Evolutionary conservation across 306 rosid species (phyloP), one percentile per base, ranked within the genome.

Genomic region (Abrus pulchellus): DNA sequence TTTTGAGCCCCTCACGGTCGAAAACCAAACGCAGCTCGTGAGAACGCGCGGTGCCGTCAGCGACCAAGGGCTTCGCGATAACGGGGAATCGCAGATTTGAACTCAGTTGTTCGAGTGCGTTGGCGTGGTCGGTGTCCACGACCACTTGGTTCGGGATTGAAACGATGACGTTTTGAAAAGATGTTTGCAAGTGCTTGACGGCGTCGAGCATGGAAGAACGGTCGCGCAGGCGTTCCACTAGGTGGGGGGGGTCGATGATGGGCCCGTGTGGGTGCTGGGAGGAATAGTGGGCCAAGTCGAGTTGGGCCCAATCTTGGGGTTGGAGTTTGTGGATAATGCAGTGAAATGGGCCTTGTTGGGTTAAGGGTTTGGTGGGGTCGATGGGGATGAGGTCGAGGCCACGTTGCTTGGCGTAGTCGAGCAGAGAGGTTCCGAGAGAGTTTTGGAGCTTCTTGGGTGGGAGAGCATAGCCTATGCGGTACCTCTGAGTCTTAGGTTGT

Each of bases 11-110:
- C 2, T 41, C 60, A 0, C 1, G 30, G 48, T 69, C 70, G 14
- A 90, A 77, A 7, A 84, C 86, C 84, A 90, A 38, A 7, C 5
- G 70, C 75, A 90, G 65, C 38, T 90, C 72, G 66, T 90, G 93
- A 27, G 93, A 90, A 12, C 7, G 52, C 8, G 28, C 29, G 3
- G 40, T 61, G 7, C 79, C 82, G 63, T 75, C 7, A n/a, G 57
- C 84, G 1, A 33, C 41, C 43, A 80, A 44, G 2, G 85, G 85
- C 54, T 80, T 84, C 14, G 69, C 82, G 8, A 80, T 79, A 5
- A 61, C 11, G 1, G 78, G 84, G 28, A 82, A 82, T 6, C 14
- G n/a, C 3, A 61, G 7, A 33, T 20, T n/a, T 48, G 78, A 34
- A 71, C 30, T 63, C 9, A 64, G 2, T 4, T 72, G 49, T 40